phyloP scores from a whole-genome alignment of 2,329 filamentous ascomycete species.

The Phaeosphaeria sp. region DNA sequence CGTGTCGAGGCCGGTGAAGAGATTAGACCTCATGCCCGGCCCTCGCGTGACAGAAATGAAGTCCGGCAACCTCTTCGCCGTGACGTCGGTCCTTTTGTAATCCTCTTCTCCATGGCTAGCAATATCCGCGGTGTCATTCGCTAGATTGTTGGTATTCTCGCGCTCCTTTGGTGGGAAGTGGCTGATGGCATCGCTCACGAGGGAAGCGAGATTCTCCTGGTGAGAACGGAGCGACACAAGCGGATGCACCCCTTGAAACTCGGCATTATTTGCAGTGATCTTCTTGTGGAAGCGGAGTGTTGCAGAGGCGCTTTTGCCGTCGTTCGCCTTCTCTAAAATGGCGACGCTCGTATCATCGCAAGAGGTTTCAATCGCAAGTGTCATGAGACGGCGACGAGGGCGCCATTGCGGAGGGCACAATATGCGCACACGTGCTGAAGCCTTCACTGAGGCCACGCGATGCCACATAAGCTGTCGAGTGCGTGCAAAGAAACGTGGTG shows the following conservation, averaged over 20 bases:
- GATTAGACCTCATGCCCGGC: conserved; percentile 83
- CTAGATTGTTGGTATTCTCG: background rate
- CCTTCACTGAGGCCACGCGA: conserved; percentile 15
- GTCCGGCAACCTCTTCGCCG: conserved; percentile 64
- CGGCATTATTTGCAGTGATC: conserved; percentile 78
- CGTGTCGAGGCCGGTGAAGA: conserved; percentile 78
- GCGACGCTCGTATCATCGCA: conserved; percentile 95
- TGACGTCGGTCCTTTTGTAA: background rate
- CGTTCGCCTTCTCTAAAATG: conserved; percentile 67
- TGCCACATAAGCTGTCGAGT: conserved; percentile 24
- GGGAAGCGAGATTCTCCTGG: conserved; percentile 69
- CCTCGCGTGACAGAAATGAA: conserved; percentile 90
- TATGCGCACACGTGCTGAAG: conserved; percentile 8
- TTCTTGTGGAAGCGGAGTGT: conserved; percentile 80
- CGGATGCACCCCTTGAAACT: conserved; percentile 81
- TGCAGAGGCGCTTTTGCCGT: conserved; percentile 47
- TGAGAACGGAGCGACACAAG: conserved; percentile 78
- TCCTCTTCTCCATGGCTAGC: background rate
- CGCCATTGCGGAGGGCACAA: conserved; percentile 8
- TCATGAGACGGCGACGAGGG: conserved; percentile 43
- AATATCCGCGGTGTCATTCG: too few species aligned
- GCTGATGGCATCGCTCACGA: conserved; percentile 70
- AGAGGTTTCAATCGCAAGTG: conserved; percentile 80
- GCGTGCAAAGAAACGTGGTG: background rate
- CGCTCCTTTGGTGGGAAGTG: conserved; percentile 54